These are phyloP conservation scores for Piromyces finnis DNA, from an alignment of 192 early-diverging fungal species.

Conservation along the genomic window DNA sequence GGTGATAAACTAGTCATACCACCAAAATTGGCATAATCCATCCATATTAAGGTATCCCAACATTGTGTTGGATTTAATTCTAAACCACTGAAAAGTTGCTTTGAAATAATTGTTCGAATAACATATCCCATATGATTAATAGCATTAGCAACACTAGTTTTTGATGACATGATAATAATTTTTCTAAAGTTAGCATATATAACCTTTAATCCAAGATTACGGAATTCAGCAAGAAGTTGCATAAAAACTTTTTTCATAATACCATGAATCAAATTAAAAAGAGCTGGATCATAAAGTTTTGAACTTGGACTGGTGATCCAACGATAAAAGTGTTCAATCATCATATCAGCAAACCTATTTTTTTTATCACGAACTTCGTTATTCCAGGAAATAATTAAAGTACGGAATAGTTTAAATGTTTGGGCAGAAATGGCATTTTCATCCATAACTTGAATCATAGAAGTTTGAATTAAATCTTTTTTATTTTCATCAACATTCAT, in stretches of 20 bases:
- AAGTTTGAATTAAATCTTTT: neutral
- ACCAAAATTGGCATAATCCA: conserved; percentile 79
- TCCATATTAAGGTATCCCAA: conserved; percentile 78
- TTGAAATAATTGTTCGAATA: conserved; percentile 40
- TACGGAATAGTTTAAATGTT: conserved; percentile 56
- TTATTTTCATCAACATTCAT: neutral
- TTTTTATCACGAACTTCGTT: conserved; percentile 39
- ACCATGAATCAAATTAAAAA: conserved; percentile 57
- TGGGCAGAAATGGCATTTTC: conserved; percentile 16
- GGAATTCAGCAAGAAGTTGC: conserved; percentile 66
- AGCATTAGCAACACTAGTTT: conserved; percentile 51
- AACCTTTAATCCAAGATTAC: conserved; percentile 51
- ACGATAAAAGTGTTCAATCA: conserved; percentile 70
- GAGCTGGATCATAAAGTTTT: conserved; percentile 64
- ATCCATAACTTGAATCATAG: conserved; percentile 2
- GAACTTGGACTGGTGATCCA: conserved; percentile 70
- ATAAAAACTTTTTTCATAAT: conserved; percentile 82
- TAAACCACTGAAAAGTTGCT: conserved; percentile 58
- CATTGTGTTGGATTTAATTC: conserved; percentile 47
- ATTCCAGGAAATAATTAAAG: conserved; percentile 64
- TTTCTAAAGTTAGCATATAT: conserved; percentile 67
- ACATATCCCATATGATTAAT: conserved; percentile 58
- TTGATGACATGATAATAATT: conserved; percentile 63
- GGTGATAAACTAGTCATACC: conserved; percentile 17
- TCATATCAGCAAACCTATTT: conserved; percentile 41